Base-by-base conservation (phyloP, 148 eudicot species). In the Pharnaceum exiguum region DNA sequence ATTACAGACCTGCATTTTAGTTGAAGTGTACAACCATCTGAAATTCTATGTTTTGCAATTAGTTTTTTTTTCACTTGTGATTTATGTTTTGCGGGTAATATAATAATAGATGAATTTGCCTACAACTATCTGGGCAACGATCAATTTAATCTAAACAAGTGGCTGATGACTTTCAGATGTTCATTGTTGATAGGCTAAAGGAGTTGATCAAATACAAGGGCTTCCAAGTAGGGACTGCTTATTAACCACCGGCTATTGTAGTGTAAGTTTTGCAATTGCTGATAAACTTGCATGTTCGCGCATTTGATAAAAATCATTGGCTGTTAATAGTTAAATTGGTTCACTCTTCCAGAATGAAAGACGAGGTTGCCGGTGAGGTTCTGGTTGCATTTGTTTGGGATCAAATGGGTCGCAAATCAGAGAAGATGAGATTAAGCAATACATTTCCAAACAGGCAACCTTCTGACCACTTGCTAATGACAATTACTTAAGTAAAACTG, bases 151-250 rank as follows among this genome's bases (percentile, higher is more conserved):
- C n/a, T n/a, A n/a, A n/a, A n/a, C n/a, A n/a, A 1, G 84, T 89
- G 1, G 96, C 85, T 6, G 79, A 89, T 3, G 81, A 86, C 4
- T 85, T 83, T 12, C 94, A 86, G 74, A 74, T 89, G 27, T 89
- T 85, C 62, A 89, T 89, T 5, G 96, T 89, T 4, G 96, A 89
- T 30, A 54, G 96, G 28, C 82, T 89, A 5, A 89, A 89, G 68
- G 96, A 89, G 55, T 72, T 89, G 72, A 89, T 89, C 57, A 89
- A 89, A 60, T 89, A 71, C 74, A 89, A 89, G 56, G 96, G 95
- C 19, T 89, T 89, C 65, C 96, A 89, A 76, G 95, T 89, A 58
- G 75, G 85, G 85, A 28, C 78, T 90, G 63, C 78, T 89, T 19
- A 69, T 90, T 18, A 78, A 68, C 71, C 82, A 84, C 58, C 83